A percentile compares a stretch with the other conserved stretches of the same genome.
Evolutionary conservation across 106 monocot species (phyloP).

Genomic region (Dioscorea alata): DNA sequence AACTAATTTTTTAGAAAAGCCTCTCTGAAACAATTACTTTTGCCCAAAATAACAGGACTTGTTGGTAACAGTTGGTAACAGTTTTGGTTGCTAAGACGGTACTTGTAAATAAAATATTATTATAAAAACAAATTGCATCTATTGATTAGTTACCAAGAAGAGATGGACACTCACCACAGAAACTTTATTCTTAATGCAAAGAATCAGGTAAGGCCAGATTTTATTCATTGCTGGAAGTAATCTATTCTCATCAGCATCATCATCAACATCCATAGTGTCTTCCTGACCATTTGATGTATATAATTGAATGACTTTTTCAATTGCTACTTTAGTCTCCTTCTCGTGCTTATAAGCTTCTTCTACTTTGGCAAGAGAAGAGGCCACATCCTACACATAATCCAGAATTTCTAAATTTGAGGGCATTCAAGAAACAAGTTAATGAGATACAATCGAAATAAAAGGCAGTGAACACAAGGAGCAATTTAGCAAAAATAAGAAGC

Average conservation of each 20-base stretch:
- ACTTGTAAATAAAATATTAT: no score
- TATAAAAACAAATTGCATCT: no score
- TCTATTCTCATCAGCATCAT: conserved; percentile 69
- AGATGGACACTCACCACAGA: conserved; percentile 50
- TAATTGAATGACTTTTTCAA: conserved; percentile 43
- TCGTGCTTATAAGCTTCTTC: conserved; percentile 83
- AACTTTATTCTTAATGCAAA: conserved; percentile 74
- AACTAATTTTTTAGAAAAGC: no score
- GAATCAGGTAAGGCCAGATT: conserved; percentile 83
- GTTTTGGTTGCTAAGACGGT: no score
- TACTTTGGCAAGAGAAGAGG: conserved; percentile 58
- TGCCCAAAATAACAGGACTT: no score
- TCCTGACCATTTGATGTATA: conserved; percentile 35
- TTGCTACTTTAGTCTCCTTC: conserved; percentile 54
- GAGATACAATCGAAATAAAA: no score
- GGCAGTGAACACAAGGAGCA: no score
- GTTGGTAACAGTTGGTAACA: no score
- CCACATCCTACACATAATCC: conserved; percentile 45
- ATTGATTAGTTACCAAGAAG: no score
- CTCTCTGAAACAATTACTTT: no score
- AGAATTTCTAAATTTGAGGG: background rate
- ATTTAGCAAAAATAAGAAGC: no score
- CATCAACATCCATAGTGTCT: conserved; percentile 39
- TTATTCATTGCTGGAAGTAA: conserved; percentile 94
- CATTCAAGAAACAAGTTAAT: no score